Base-by-base conservation (phyloP, 2,329 filamentous ascomycete genomes). In the Trichoderma asperellum region DNA sequence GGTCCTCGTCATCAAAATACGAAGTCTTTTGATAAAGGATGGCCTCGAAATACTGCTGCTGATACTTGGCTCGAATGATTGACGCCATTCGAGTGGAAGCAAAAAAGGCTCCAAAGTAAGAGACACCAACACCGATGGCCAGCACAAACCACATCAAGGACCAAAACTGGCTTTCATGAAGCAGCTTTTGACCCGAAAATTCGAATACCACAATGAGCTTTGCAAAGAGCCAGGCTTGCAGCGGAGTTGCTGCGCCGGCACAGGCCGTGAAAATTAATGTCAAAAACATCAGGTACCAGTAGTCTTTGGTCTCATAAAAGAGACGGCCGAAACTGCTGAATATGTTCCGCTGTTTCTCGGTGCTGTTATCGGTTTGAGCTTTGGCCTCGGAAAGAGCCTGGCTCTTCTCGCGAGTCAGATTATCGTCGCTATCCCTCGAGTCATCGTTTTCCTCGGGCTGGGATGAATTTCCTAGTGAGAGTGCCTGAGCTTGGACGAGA, bases 131-230 rank as follows among this genome's bases (percentile, higher is more conserved):
- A 11, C 79, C 83, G 5, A 85, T 80, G 2, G 88, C 89, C 34
- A 90, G 79, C 0, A 88, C 77, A 24, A 87, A 81, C 81, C 89
- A 92, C 87, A 91, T 91, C 70, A 89, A 81, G 0, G 88, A 84
- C 87, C 87, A 91, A 76, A 90, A 91, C 62, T 86, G 82, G 37
- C 83, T 84, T 52, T 83, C 79, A 1, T 79, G 77, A 53, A 77
- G 73, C 58, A 82, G 78, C 67, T 78, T 78, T 4, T 79, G 73
- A 1, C 69, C 66, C 5, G 72, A 59, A 11, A 77, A 75, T n/a
- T 81, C 77, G 73, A 88, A 89, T 12, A 86, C 79, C 8, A 81
- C 76, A 47, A 89, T 81, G 55, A 88, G 79, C 69, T 85, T 81
- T 4, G 83, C 86, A 69, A 89, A 87, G 2, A 89, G 80, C 73